Percentiles rank a stretch among this genome's conserved stretches.
Evolutionary conservation across 345 rosid genomes (phyloP).

Genomic region (Eucalyptus grandis): DNA sequence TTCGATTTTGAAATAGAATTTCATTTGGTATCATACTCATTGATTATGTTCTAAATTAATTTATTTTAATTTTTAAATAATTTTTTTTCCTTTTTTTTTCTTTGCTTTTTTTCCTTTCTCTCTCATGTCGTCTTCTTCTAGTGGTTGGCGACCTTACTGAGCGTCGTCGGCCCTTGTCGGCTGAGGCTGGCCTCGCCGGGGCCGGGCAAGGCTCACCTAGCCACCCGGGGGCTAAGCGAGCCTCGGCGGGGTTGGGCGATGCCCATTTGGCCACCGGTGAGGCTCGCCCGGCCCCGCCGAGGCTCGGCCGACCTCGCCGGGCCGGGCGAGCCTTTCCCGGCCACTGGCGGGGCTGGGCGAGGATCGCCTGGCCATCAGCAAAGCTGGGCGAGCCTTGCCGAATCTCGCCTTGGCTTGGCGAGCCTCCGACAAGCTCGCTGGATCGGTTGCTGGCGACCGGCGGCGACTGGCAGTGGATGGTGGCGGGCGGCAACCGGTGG

Average conservation of each 20-base stretch:
- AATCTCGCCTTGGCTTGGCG: fast-evolving
- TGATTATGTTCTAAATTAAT: fast-evolving
- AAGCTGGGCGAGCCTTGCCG: too few species aligned
- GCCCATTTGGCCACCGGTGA: too few species aligned
- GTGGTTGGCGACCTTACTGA: fast-evolving
- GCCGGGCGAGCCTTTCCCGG: fast-evolving
- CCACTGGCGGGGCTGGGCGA: fast-evolving
- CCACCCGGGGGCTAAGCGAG: too few species aligned
- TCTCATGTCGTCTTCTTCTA: too few species aligned
- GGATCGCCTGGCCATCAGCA: fast-evolving
- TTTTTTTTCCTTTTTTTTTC: too few species aligned
- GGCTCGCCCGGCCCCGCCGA: too few species aligned
- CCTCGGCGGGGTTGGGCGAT: fast-evolving
- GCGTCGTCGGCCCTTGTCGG: fast-evolving
- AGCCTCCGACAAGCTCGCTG: fast-evolving
- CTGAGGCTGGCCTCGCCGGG: fast-evolving
- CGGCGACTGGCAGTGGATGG: too few species aligned
- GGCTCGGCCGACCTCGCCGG: too few species aligned
- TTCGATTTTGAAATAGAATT: fast-evolving
- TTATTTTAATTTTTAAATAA: too few species aligned
- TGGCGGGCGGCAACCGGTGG: too few species aligned
- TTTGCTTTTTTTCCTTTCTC: too few species aligned
- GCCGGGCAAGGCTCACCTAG: fast-evolving
- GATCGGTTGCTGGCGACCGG: too few species aligned
- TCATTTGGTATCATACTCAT: fast-evolving